Evolutionary conservation across 2,329 filamentous ascomycete genomes (phyloP).

Genomic region (Aureobasidium mangrovei): DNA sequence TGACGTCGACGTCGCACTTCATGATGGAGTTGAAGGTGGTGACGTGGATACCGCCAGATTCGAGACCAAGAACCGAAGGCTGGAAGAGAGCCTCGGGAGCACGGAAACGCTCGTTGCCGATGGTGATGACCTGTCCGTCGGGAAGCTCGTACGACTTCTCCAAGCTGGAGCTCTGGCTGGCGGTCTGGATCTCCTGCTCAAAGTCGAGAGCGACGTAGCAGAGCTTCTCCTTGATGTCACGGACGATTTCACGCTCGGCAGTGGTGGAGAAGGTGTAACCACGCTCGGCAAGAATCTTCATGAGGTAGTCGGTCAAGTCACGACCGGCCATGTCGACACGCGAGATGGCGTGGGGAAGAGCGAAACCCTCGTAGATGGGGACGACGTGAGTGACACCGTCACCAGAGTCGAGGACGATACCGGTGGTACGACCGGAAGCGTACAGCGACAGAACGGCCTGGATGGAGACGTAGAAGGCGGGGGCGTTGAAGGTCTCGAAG

Average conservation of each 20-base stretch:
- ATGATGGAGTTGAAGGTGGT: conserved; percentile 99
- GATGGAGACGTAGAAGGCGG: conserved; percentile 99
- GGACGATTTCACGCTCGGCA: conserved; percentile 99
- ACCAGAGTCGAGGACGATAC: conserved; percentile 99
- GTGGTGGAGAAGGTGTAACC: conserved; percentile 99
- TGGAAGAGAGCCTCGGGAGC: conserved; percentile 99
- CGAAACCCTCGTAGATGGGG: conserved; percentile 99
- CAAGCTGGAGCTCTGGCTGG: conserved; percentile 94
- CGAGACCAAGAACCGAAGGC: conserved; percentile 94
- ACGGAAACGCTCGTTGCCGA: conserved; percentile 99
- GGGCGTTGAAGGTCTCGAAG: conserved; percentile 99
- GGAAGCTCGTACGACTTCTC: conserved; percentile 99
- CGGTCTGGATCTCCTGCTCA: conserved; percentile 99
- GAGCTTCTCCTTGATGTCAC: conserved; percentile 99
- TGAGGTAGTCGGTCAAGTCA: conserved; percentile 99
- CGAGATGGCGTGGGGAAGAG: conserved; percentile 98
- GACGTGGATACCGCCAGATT: conserved; percentile 97
- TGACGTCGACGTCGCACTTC: conserved; percentile 99
- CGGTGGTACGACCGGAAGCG: conserved; percentile 99
- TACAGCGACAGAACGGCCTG: conserved; percentile 99
- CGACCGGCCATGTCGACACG: conserved; percentile 99
- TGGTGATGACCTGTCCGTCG: conserved; percentile 99
- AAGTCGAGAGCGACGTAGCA: conserved; percentile 99
- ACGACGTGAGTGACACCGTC: conserved; percentile 99
- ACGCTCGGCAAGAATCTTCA: conserved; percentile 99